A percentile compares a stretch with the other conserved stretches of the same genome.
Evolutionary conservation across 2,329 filamentous ascomycete genomes (phyloP).

Genomic region (Cladosporium phlei): DNA sequence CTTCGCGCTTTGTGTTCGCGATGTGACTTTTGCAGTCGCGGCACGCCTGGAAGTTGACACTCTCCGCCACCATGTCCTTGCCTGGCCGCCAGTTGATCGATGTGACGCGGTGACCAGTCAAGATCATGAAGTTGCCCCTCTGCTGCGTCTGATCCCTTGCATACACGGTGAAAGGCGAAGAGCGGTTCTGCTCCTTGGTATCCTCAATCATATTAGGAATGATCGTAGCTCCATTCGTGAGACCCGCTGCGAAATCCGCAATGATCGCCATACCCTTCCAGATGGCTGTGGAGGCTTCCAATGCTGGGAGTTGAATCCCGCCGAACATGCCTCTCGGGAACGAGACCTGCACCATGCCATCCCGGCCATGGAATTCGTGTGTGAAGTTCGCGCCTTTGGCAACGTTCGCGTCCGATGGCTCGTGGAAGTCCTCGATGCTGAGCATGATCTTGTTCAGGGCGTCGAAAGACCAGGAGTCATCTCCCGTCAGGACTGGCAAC

Average conservation of each 20-base stretch:
- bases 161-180: constrained; percentile 26
- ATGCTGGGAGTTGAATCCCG: constrained; percentile 21
- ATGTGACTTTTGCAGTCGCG: constrained; percentile 16
- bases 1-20: constrained; percentile 25
- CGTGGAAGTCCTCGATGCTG: constrained; percentile 22
- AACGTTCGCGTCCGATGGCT: constrained; percentile 16
- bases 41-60: constrained; percentile 21
- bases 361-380: constrained; percentile 16
- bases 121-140: constrained; percentile 23
- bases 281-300: constrained; percentile 21
- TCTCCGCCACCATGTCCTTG: constrained; percentile 16
- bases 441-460: constrained; percentile 26
- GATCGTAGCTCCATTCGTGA: constrained; percentile 22
- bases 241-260: constrained; percentile 23
- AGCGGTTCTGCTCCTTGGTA: constrained; percentile 23
- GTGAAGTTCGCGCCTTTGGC: constrained; percentile 22
- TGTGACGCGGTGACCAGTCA: constrained; percentile 26
- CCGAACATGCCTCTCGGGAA: constrained; percentile 24
- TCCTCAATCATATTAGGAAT: constrained; percentile 26
- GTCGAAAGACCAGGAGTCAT: constrained; percentile 24
- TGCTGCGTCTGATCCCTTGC: constrained; percentile 20
- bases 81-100: constrained; percentile 19
- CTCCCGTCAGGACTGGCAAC: constrained; percentile 25
- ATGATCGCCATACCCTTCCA: constrained; percentile 20
- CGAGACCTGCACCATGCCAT: constrained; percentile 22